Base-by-base conservation (phyloP, 495 filamentous ascomycete species). In the Podospora didyma region DNA sequence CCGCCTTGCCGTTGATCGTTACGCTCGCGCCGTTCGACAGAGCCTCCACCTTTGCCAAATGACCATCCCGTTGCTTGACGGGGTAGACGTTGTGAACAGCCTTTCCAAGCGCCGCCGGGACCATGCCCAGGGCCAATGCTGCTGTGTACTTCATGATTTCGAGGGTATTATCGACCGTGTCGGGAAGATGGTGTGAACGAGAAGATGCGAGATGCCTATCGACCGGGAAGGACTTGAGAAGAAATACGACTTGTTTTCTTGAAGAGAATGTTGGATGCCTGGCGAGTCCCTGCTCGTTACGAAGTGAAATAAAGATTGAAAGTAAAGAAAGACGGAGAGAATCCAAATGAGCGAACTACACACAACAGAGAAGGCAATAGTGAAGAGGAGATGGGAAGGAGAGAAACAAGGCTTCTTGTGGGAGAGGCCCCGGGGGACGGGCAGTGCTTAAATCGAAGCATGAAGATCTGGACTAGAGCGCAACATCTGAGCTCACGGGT, bases 211-310 rank as follows among this genome's bases (percentile, higher is more conserved):
- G 51, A 45, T 19, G 9, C 49, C 22, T 17, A 20, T 34, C 49
- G 28, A 52, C 31, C 17, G 39, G 39, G 49, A 52, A 42, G 35
- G 39, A 31, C n/a, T 49, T 42, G 54, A 31, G 22, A 47, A 34
- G 44, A 48, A 53, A 26, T 34, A 69, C 63, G 58, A 69, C 57
- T 48, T 62, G 44, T 48, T 54, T 46, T 51, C 35, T 35, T 23
- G 17, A 49, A 56, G 56, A 57, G 55, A 69, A 60, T 59, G 53
- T 46, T 54, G 63, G 22, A 2, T 6, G 22, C 19, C 37, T 42
- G 54, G 75, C 77, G 79, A 81, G 79, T 69, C 73, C 79, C 79
- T 80, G 79, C 79, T 81, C 79, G 79, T 73, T 63, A 71, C 64
- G 67, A 75, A 75, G 67, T 60, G 63, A 72, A 72, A 52, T 67